Evolutionary conservation across 2,329 filamentous ascomycete species (phyloP).

Genomic region (Diaporthe humulicola): DNA sequence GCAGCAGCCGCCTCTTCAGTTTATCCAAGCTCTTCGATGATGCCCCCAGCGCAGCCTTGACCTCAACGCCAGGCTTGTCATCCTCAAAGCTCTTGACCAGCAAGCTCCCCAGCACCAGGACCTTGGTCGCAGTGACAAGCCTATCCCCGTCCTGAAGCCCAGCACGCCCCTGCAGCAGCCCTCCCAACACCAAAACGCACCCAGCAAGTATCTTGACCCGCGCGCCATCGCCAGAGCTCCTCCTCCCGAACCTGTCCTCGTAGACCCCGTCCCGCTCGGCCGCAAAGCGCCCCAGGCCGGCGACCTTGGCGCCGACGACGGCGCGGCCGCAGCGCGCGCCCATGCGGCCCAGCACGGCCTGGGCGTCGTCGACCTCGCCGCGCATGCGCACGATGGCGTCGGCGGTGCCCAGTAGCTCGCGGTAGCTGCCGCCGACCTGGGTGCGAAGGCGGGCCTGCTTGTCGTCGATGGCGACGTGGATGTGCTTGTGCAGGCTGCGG

Average conservation of each 20-base stretch:
- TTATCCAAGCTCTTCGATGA: constrained; percentile 74
- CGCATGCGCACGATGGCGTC: constrained; percentile 96
- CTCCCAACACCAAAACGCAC: constrained; percentile 63
- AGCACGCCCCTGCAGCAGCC: constrained; percentile 60
- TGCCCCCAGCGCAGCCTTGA: constrained; percentile 63
- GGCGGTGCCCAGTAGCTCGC: constrained; percentile 90
- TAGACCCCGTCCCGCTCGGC: constrained; percentile 44
- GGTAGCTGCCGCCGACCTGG: constrained; percentile 79
- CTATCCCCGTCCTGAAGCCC: constrained; percentile 58
- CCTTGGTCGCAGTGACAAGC: constrained; percentile 74
- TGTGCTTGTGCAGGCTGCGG: constrained; percentile 71
- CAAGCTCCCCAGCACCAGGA: constrained; percentile 81
- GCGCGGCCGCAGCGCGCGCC: constrained; percentile 82
- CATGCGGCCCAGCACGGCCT: constrained; percentile 78
- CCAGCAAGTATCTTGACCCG: constrained; percentile 64
- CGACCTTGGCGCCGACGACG: constrained; percentile 75
- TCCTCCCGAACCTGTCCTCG: constrained; percentile 45
- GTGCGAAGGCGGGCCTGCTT: constrained; percentile 73
- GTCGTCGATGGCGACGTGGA: constrained; percentile 72
- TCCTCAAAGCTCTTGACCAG: constrained; percentile 80
- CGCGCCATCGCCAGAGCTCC: constrained; percentile 51
- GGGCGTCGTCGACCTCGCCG: constrained; percentile 79
- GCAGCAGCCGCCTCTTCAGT: constrained; percentile 73
- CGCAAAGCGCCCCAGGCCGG: constrained; percentile 66
- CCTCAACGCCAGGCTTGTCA: constrained; percentile 49